Evolutionary conservation across 2,329 filamentous ascomycete species (phyloP), one percentile per base, ranked within the genome.

Genomic region (Aureobasidium pullulans): DNA sequence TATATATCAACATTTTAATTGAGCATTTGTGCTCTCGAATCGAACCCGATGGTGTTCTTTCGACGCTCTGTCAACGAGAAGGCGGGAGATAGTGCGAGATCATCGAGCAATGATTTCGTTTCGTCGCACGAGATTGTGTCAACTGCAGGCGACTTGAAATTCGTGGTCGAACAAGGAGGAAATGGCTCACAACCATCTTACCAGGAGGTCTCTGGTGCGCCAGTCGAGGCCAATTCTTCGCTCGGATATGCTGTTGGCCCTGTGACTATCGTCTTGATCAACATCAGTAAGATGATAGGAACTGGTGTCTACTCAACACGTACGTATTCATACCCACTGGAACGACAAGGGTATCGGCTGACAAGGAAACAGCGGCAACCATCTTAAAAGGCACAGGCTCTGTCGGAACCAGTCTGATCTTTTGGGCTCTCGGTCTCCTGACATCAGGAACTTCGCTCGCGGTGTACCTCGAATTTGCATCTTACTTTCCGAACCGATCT

Each of bases 401-500:
- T 0, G 75, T 87, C 8, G 85, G 85, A 0, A 70, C 87, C 1
- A 75, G 78, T 36, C 71, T 88, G 59, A 76, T 88, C 13, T 87
- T 83, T 71, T 88, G 36, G 43, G 40, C 52, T 19, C 16, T 42
- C n/a, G 43, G 11, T 2, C 47, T 61, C 13, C 37, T 46, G n/a
- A 47, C 57, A 2, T 80, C 84, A 0, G 68, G 77, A 0, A 76
- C 81, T 2, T 79, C 79, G 1, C 76, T 86, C 3, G 73, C 77
- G 0, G 79, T 85, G 0, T 87, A 87, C 60, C 79, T 87, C 8
- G 85, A 88, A 65, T 80, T 82, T 13, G 79, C 84, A 0, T 77
- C 82, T 1, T 87, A 84, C 62, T 88, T 88, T 61, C 84, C 85
- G 0, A 87, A 81, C 66, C 80, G 85, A 7, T 86, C 82, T 1